Base-by-base conservation (phyloP, 1,284 basidiomycete genomes). In the Naganishia sp. region DNA sequence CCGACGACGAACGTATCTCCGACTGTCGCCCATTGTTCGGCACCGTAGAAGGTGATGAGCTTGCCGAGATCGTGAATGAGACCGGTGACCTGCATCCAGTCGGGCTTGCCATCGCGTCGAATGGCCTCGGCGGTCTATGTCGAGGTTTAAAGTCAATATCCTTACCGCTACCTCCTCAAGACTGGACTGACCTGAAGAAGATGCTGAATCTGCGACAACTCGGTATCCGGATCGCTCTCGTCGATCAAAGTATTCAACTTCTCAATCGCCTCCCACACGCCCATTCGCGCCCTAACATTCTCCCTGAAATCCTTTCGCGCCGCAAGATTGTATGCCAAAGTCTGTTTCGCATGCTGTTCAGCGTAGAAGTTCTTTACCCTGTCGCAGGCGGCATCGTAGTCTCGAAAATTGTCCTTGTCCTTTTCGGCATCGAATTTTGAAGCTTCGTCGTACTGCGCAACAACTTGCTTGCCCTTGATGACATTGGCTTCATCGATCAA, bases 271-370 rank as follows among this genome's bases (percentile, higher is more conserved):
- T 92, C 87, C 92, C 92, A 94, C 42, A 95, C 82, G 63, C 76
- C 75, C 81, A 81, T 78, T 46, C 70, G 67, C 6, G 77, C 77
- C 36, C 75, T 70, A 3, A 69, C 68, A 52, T 75, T 72, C 23
- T 60, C 52, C 45, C 69, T 67, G 57, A 75, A 73, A 52, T 78
- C 65, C 54, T 74, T 64, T 13, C 80, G 73, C 85, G 91, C 87
- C 55, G 86, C 83, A 70, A 91, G 82, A 77, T 94, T 94, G 83
- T 86, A 94, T 28, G 84, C 88, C 13, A 93, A 84, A 0, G 92
- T 94, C 79, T 95, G 92, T 75, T 94, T 94, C 73, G 87, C 86
- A 75, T 94, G 92, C 76, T 94, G 92, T 75, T 92, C 91, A 73
- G 86, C 86, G 80, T 65, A 46, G 28, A 66, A 66, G 31, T 59